phyloP scores from a whole-genome alignment of 768 basidiomycete genomes.

The Cubamyces sp. region DNA sequence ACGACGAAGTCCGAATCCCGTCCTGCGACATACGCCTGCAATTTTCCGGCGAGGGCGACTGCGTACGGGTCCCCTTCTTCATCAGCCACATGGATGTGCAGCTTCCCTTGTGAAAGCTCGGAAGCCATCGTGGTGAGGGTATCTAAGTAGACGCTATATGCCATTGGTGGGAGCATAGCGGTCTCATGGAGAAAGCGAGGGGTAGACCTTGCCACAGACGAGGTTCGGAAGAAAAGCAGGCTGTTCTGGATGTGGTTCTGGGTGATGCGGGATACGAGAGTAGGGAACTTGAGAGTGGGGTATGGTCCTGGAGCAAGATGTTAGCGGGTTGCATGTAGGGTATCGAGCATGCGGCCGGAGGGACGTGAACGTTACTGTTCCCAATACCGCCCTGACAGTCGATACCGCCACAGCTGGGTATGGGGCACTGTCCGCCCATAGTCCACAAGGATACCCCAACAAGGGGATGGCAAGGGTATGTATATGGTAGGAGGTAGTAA shows the following conservation, averaged over 20 bases:
- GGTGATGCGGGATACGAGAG: constrained; percentile 59
- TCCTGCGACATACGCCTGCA: constrained; percentile 75
- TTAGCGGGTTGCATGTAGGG: not conserved
- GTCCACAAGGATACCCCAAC: not conserved
- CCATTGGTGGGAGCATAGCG: constrained; percentile 74
- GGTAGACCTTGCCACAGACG: constrained; percentile 60
- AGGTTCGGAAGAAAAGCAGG: constrained; percentile 82
- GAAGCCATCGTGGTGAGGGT: constrained; percentile 46
- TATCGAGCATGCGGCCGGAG: constrained; percentile 6
- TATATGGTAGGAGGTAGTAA: too few species aligned
- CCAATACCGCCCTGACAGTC: too few species aligned
- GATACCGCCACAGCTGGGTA: not conserved
- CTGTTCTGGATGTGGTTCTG: constrained; percentile 63
- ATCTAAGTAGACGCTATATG: constrained; percentile 59
- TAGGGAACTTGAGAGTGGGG: constrained; percentile 74
- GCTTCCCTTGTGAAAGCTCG: constrained; percentile 5
- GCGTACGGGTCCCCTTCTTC: constrained; percentile 84
- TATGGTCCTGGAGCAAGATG: constrained; percentile 55
- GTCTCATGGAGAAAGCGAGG: constrained; percentile 73
- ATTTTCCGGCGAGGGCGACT: constrained; percentile 78
- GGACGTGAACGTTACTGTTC: not conserved
- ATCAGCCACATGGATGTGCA: constrained; percentile 74
- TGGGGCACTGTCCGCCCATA: not conserved
- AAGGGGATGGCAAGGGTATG: too few species aligned
- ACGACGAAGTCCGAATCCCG: constrained; percentile 86